Evolutionary conservation across 345 rosid genomes (phyloP).

Genomic region (Jatropha curcas): DNA sequence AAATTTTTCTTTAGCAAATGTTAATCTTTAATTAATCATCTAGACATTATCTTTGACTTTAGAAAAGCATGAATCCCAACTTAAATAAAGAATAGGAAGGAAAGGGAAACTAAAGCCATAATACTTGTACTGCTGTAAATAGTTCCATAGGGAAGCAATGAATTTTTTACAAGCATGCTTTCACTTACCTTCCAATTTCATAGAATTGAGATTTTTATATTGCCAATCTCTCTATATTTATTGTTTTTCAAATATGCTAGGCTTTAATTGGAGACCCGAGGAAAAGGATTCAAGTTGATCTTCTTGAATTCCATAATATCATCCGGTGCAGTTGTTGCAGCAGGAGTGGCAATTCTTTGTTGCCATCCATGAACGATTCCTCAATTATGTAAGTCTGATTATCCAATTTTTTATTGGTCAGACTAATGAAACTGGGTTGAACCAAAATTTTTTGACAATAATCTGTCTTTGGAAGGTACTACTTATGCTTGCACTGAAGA

Average conservation of each 20-base stretch:
- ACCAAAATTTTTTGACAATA: not conserved
- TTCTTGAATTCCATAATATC: conserved; percentile 61
- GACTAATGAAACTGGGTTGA: conserved; percentile 8
- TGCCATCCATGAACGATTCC: conserved; percentile 80
- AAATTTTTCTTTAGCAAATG: too few relatives aligned
- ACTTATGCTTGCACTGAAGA: not conserved
- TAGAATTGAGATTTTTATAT: conserved; percentile 2
- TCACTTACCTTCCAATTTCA: conserved; percentile 3
- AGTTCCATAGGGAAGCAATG: not conserved
- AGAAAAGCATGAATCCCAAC: too few relatives aligned
- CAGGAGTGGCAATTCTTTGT: conserved; percentile 37
- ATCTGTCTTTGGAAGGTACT: not conserved
- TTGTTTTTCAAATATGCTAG: conserved; percentile 32
- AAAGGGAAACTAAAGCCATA: too few relatives aligned
- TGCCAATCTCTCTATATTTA: conserved; percentile 3
- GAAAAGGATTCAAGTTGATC: conserved; percentile 85
- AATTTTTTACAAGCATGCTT: not conserved
- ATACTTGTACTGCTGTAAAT: too few relatives aligned
- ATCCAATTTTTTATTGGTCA: not conserved
- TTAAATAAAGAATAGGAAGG: too few relatives aligned
- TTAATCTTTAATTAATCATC: too few relatives aligned
- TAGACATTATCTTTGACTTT: too few relatives aligned
- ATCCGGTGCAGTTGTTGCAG: conserved; percentile 74
- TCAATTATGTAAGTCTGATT: conserved; percentile 73
- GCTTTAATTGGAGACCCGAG: conserved; percentile 91